phyloP scores from a whole-genome alignment of 2,329 filamentous ascomycete species.

The Leptographium galeiforme region DNA sequence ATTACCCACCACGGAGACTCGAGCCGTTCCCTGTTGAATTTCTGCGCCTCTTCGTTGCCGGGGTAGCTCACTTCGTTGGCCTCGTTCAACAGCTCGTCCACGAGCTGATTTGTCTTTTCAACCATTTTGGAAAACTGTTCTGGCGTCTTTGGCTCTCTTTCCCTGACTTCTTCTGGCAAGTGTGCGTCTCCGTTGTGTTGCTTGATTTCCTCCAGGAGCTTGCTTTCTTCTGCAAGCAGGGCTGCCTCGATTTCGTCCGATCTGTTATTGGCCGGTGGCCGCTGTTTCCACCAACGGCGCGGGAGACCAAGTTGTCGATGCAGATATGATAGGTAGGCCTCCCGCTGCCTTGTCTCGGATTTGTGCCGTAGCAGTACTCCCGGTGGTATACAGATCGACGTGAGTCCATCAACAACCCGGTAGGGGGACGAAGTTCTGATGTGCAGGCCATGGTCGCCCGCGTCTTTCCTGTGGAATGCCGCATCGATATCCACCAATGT shows the following conservation, averaged over 20 bases:
- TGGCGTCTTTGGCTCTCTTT: constrained; percentile 18
- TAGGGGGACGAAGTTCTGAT: background rate
- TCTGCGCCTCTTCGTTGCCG: constrained; percentile 10
- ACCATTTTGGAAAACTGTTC: constrained; percentile 8
- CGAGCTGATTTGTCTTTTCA: constrained; percentile 16
- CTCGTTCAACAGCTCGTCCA: constrained; percentile 17
- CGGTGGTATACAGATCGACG: constrained; percentile 6
- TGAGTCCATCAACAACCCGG: constrained; percentile 5
- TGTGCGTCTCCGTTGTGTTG: background rate
- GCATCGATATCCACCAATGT: background rate
- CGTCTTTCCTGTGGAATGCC: background rate
- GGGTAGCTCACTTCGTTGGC: constrained; percentile 14
- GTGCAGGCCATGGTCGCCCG: background rate
- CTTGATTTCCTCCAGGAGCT: background rate
- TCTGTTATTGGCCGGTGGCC: constrained; percentile 1
- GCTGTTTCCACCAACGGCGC: constrained; percentile 8
- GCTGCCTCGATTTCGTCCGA: constrained; percentile 4
- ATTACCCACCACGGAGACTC: constrained; percentile 20
- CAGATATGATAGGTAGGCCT: constrained; percentile 8
- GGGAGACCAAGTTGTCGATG: constrained; percentile 6
- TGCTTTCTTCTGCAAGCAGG: constrained; percentile 5
- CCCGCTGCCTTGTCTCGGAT: background rate
- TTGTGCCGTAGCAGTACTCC: background rate
- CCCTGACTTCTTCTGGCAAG: background rate
- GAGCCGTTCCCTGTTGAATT: constrained; percentile 12